phyloP scores from a whole-genome alignment of 78 protist species.

The Dictyostelium brefeldianum region DNA sequence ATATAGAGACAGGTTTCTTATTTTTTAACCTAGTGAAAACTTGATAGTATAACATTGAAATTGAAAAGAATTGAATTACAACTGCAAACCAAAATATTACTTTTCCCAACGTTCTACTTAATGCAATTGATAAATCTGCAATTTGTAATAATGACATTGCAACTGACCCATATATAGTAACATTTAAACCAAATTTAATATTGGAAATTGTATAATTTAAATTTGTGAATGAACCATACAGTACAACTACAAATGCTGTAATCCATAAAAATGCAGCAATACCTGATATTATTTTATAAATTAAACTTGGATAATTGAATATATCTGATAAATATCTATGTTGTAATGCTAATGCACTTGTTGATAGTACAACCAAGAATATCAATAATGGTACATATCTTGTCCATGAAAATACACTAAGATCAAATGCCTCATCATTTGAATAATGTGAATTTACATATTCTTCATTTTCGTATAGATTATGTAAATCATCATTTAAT shows the following conservation, averaged over 20 bases:
- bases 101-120: not conserved
- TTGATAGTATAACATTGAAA: not conserved
- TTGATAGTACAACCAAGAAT: slow-evolving; percentile 23
- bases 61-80: not conserved
- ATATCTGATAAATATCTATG: not conserved
- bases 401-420: slow-evolving; percentile 7
- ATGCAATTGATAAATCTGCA: not conserved
- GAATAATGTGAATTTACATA: not conserved
- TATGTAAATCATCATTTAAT: too few relatives aligned
- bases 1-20: not conserved
- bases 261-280: slow-evolving; percentile 20
- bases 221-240: not conserved
- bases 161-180: not conserved
- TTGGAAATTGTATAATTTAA: not conserved
- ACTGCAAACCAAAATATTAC: slow-evolving; percentile 27
- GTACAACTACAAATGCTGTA: not conserved
- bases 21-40: not conserved
- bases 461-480: not conserved
- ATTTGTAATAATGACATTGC: slow-evolving; percentile 55
- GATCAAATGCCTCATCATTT: slow-evolving; percentile 3
- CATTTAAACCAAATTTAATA: not conserved
- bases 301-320: slow-evolving; percentile 18
- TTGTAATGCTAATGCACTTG: slow-evolving; percentile 32
- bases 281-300: slow-evolving; percentile 26
- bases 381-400: slow-evolving; percentile 19